Base-by-base conservation (phyloP, 2,329 filamentous ascomycete species). In the Whalleya microplaca region DNA sequence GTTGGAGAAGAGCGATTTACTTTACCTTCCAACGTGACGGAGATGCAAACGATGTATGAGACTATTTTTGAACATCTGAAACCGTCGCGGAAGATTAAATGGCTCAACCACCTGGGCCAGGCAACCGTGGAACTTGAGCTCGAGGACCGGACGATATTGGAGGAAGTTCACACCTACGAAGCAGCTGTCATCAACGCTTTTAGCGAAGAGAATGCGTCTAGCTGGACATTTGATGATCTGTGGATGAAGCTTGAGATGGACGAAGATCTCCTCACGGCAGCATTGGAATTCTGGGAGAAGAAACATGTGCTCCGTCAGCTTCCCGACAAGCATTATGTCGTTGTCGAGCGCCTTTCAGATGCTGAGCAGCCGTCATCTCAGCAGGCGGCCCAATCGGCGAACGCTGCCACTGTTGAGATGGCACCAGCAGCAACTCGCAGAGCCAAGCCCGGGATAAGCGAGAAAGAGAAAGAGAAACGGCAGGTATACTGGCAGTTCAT, bases 401-500 rank as follows among this genome's bases (percentile, higher is more conserved):
- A 51, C 21, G 44, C 63, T 1, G 56, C 64, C 5, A 42, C 56
- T 2, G 53, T 65, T 3, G 69, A 71, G 16, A 60, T 58, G 7
- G 67, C 62, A 20, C 73, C 72, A 44, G 65, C 74, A 40, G 79
- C 77, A 20, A 78, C 78, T 21, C 82, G 78, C 4, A 82, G 86
- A 64, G 74, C 78, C 58, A 76, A 72, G 55, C 65, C 70, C 71
- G 12, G 75, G 75, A 78, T 90, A 29, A 82, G 89, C 20, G 81
- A 85, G 62, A 88, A 91, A 71, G 84, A 87, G 68, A 79, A 81
- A 64, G 82, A 83, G 65, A 79, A 80, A 56, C 78, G 80, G 32
- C 74, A 76, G 43, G 83, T 96, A 41, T 96, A 97, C 74, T 92
- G 90, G 85, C 89, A 93, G 68, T 98, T 96, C 71, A 92, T 99